Conservation (phyloP, 2,329 filamentous ascomycete genomes). For the Ophiosphaerella narmari region DNA sequence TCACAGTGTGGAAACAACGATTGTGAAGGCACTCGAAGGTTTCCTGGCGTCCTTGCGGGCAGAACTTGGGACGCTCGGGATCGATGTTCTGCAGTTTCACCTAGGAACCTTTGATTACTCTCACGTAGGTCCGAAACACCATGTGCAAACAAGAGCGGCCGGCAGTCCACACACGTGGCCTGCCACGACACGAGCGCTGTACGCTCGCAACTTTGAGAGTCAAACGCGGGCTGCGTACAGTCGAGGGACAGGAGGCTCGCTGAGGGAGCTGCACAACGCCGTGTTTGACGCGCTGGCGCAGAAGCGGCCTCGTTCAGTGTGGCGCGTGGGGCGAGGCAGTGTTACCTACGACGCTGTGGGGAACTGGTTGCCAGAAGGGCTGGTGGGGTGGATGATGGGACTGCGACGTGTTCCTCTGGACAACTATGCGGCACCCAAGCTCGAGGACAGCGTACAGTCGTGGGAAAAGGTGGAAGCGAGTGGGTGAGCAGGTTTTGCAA, state of each 20-base stretch:
- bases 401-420: conserved; percentile 60
- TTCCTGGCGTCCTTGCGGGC: conserved; percentile 80
- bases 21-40: conserved; percentile 83
- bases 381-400: conserved; percentile 96
- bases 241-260: conserved; percentile 69
- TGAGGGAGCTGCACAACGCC: conserved; percentile 80
- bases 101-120: conserved; percentile 89
- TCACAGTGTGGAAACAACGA: conserved; percentile 82
- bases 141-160: conserved; percentile 38
- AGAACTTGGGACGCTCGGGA: conserved; percentile 75
- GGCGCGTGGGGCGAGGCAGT: conserved; percentile 84
- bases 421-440: conserved; percentile 39
- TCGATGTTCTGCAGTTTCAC: conserved; percentile 84
- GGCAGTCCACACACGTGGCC: conserved; percentile 47
- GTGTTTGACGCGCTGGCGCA: conserved; percentile 88
- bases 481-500: conserved; percentile 6
- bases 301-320: conserved; percentile 61
- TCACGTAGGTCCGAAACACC: conserved; percentile 57
- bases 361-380: conserved; percentile 72
- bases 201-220: conserved; percentile 45
- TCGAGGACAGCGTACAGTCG: conserved; percentile 52
- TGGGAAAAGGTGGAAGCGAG: conserved; percentile 52
- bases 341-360: conserved; percentile 85
- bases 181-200: conserved; percentile 38
- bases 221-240: conserved; percentile 47